Evolutionary conservation across 1,139 yeast species (phyloP).

Genomic region (Sugiyamaella neomexicana): DNA sequence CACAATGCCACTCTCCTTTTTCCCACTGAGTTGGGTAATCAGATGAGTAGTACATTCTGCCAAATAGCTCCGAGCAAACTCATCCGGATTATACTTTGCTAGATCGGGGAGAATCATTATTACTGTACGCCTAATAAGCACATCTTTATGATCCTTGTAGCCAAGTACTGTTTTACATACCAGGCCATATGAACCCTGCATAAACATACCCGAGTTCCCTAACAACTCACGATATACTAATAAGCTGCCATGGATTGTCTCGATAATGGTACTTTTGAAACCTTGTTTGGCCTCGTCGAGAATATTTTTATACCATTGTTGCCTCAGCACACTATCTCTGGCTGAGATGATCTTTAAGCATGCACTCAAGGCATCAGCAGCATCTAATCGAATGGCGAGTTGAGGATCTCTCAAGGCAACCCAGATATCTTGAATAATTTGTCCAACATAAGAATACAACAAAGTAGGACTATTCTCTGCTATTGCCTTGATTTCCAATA

Average conservation of each 20-base stretch:
- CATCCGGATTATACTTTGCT: slow-evolving; percentile 73
- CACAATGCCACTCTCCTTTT: slow-evolving; percentile 74
- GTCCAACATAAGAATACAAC: slow-evolving; percentile 73
- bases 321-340: slow-evolving; percentile 70
- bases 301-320: slow-evolving; percentile 71
- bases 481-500: slow-evolving; percentile 75
- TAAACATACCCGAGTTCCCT: slow-evolving; percentile 62
- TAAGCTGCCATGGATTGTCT: slow-evolving; percentile 80
- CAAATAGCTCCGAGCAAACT: slow-evolving; percentile 77
- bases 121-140: slow-evolving; percentile 77
- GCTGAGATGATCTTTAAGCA: slow-evolving; percentile 78
- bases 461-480: slow-evolving; percentile 88
- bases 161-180: slow-evolving; percentile 74
- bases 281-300: slow-evolving; percentile 63
- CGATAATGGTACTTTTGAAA: slow-evolving; percentile 53
- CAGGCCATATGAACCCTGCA: slow-evolving; percentile 70
- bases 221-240: slow-evolving; percentile 80
- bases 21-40: slow-evolving; percentile 73
- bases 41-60: slow-evolving; percentile 79
- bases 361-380: slow-evolving; percentile 76
- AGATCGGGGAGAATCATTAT: slow-evolving; percentile 78
- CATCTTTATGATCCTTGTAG: slow-evolving; percentile 75
- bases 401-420: slow-evolving; percentile 79
- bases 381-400: slow-evolving; percentile 71
- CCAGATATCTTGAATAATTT: slow-evolving; percentile 83